phyloP scores from a whole-genome alignment of 2,329 filamentous ascomycete species.

The Leptographium wingfieldii region DNA sequence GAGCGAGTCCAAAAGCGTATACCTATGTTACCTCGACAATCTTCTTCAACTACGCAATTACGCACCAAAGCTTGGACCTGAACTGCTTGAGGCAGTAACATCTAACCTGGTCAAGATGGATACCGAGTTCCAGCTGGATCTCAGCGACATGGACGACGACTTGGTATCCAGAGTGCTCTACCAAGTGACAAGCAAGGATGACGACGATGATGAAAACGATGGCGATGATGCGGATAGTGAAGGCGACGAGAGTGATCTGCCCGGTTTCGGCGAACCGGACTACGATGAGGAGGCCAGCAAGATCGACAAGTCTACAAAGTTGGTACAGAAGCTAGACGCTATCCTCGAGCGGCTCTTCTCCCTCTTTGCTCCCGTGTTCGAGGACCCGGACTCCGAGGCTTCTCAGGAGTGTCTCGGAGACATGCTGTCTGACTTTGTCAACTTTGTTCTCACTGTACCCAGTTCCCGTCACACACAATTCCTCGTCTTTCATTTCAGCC shows the following conservation, averaged over 20 bases:
- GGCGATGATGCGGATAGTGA: constrained; percentile 26
- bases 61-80: constrained; percentile 61
- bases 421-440: constrained; percentile 73
- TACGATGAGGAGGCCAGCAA: constrained; percentile 49
- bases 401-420: constrained; percentile 65
- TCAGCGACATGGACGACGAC: constrained; percentile 88
- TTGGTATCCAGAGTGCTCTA: constrained; percentile 60
- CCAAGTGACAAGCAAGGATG: constrained; percentile 26
- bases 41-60: constrained; percentile 67
- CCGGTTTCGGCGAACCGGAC: constrained; percentile 60
- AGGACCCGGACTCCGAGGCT: constrained; percentile 51
- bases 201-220: not conserved
- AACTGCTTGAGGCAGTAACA: constrained; percentile 72
- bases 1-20: constrained; percentile 63
- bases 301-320: constrained; percentile 62
- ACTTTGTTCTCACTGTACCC: constrained; percentile 79
- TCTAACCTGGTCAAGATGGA: constrained; percentile 87
- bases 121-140: constrained; percentile 84
- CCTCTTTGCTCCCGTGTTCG: constrained; percentile 65
- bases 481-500: constrained; percentile 88
- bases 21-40: constrained; percentile 81
- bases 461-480: constrained; percentile 92
- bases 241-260: constrained; percentile 47
- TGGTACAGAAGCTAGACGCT: constrained; percentile 81
- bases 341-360: constrained; percentile 81